Evolutionary conservation across 2,329 filamentous ascomycete species (phyloP).

Genomic region (Lasiodiplodia citricola): DNA sequence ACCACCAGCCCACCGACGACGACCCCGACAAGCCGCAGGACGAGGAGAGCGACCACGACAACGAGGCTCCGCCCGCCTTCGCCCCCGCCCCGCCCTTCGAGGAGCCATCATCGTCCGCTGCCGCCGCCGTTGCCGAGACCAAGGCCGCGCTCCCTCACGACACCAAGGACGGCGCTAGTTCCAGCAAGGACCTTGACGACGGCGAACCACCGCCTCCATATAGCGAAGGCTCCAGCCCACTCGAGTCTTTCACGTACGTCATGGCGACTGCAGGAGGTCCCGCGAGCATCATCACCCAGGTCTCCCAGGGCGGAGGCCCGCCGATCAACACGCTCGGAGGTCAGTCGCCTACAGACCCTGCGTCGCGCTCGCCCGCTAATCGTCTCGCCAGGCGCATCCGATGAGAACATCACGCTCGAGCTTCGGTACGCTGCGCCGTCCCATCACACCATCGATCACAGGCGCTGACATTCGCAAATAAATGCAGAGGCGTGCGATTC

Average conservation of each 20-base stretch:
- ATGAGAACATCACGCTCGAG: conserved; percentile 95
- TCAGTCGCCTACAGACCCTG: conserved; percentile 44
- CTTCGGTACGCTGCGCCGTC: conserved; percentile 69
- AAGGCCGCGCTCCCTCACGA: conserved; percentile 84
- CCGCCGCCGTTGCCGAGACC: conserved; percentile 67
- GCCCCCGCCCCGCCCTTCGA: conserved; percentile 58
- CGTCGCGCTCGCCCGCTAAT: conserved; percentile 22
- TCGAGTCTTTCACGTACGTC: conserved; percentile 91
- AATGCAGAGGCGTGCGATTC: conserved; percentile 82
- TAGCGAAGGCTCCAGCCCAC: conserved; percentile 89
- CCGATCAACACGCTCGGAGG: conserved; percentile 89
- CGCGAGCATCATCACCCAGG: conserved; percentile 98
- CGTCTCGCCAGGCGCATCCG: conserved; percentile 68
- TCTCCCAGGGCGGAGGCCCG: conserved; percentile 86
- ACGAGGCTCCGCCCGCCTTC: conserved; percentile 54
- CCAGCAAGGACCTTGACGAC: conserved; percentile 76
- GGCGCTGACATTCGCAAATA: conserved; percentile 31
- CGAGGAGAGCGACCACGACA: conserved; percentile 33
- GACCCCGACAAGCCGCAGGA: conserved; percentile 54
- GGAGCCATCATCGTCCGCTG: conserved; percentile 57
- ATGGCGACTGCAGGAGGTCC: conserved; percentile 98
- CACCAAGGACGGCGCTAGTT: conserved; percentile 72
- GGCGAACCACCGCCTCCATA: conserved; percentile 95
- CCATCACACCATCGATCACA: not conserved
- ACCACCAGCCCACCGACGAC: conserved; percentile 51